Conservation (phyloP, 2,329 filamentous ascomycete genomes). For the Bipolaris cookei region DNA sequence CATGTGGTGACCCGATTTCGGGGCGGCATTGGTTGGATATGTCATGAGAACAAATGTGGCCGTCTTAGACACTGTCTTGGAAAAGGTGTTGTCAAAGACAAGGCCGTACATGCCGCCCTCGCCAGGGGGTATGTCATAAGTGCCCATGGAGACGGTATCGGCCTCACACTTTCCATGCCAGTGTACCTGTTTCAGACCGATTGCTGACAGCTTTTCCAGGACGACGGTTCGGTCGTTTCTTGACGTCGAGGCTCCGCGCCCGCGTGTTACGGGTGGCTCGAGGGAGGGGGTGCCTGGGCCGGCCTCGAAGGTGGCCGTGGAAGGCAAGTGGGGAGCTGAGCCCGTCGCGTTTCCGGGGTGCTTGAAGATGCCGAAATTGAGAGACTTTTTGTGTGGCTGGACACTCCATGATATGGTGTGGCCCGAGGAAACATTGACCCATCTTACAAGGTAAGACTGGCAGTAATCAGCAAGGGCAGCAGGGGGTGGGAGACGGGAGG, state of each 20-base stretch:
- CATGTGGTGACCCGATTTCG: slow-evolving; percentile 74
- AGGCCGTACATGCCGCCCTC: slow-evolving; percentile 94
- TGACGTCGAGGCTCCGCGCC: slow-evolving; percentile 59
- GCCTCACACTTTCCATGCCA: slow-evolving; percentile 97
- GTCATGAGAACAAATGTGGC: slow-evolving; percentile 94
- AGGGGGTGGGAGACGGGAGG: background rate
- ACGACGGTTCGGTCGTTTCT: slow-evolving; percentile 75
- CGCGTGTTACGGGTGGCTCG: slow-evolving; percentile 64
- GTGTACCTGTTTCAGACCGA: slow-evolving; percentile 67
- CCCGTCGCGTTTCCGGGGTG: slow-evolving; percentile 79
- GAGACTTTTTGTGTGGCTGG: slow-evolving; percentile 96
- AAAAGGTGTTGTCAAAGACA: slow-evolving; percentile 99
- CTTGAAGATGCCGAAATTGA: slow-evolving; percentile 98
- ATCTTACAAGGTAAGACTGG: slow-evolving; percentile 96
- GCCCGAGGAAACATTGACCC: slow-evolving; percentile 88
- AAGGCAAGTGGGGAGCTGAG: slow-evolving; percentile 46
- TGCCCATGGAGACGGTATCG: slow-evolving; percentile 91
- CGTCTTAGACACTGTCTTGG: slow-evolving; percentile 87
- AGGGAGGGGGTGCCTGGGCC: slow-evolving; percentile 48
- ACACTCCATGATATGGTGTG: slow-evolving; percentile 98
- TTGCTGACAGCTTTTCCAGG: slow-evolving; percentile 66
- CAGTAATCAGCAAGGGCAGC: slow-evolving; percentile 23
- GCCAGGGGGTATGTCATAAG: slow-evolving; percentile 74
- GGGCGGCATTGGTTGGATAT: slow-evolving; percentile 82
- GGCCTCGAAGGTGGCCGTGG: slow-evolving; percentile 40